phyloP scores from a whole-genome alignment of 345 rosid species.

The Adansonia digitata region DNA sequence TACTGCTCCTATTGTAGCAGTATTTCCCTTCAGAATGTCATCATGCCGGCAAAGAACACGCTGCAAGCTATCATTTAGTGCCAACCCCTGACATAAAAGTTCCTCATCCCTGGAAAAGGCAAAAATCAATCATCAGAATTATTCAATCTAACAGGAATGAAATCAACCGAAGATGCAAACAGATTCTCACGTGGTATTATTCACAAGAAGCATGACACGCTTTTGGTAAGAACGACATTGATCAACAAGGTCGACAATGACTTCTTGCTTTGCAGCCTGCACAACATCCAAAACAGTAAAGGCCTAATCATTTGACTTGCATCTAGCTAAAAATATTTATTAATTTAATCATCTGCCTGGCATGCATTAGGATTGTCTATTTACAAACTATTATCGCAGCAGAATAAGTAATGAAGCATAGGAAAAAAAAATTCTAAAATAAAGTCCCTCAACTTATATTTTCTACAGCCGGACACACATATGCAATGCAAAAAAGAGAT shows the following conservation, averaged over 20 bases:
- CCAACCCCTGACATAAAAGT: conserved; percentile 77
- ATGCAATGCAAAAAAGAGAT: not conserved
- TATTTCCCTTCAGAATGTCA: conserved; percentile 64
- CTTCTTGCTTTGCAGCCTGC: conserved; percentile 83
- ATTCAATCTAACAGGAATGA: not conserved
- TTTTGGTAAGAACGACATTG: conserved; percentile 87
- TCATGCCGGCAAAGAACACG: conserved; percentile 76
- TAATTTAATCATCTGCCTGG: not conserved
- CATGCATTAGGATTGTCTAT: not conserved
- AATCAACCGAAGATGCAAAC: not conserved
- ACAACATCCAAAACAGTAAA: conserved; percentile 13
- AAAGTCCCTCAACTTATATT: not conserved
- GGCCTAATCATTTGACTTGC: not conserved
- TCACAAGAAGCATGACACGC: conserved; percentile 79
- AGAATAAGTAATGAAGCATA: not conserved
- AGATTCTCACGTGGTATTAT: conserved; percentile 54
- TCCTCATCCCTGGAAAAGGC: conserved; percentile 69
- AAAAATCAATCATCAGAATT: conserved; percentile 23
- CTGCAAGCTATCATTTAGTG: conserved; percentile 81
- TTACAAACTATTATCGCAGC: not conserved
- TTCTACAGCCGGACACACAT: not conserved
- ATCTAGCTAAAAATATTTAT: not conserved
- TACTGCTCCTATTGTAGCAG: conserved; percentile 27
- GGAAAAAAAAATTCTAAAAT: not conserved
- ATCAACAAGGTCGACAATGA: conserved; percentile 81